Base-by-base conservation (phyloP, 164 flowering plant genomes). In the Kingdonia uniflora region DNA sequence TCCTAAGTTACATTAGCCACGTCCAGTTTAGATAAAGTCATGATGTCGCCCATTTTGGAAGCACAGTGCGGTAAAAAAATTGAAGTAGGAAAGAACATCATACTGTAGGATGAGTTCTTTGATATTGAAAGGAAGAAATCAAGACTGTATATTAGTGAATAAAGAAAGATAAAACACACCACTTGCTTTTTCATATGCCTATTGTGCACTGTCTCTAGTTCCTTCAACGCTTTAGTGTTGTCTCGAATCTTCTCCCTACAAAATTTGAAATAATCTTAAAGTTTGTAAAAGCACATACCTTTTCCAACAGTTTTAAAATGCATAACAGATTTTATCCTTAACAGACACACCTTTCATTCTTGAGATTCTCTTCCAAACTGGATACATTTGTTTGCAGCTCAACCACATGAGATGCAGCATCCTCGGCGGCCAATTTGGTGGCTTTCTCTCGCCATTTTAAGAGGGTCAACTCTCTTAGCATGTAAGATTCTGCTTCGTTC, bases 391-490 rank as follows among this genome's bases (percentile, higher is more conserved):
- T 65, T 70, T 84, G 85, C 39, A 78, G 58, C 48, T 78, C 82
- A 65, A 40, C 63, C 52, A 77, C 73, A 63, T 68, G 73, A 39
- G 63, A 56, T 51, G 47, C 45, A 38, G 76, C 87, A 61, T 81
- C 89, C 39, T 86, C 89, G 67, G 65, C 67, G 29, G 95, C 95
- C 72, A 88, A 57, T 29, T 74, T 76, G 20, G 97, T 73, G 40
- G 95, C 95, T 71, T 80, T 82, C 65, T 84, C 99, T 78, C 79
- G 82, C 95, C 95, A 92, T 75, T 92, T 86, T 64, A 92, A 68
- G 29, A 76, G 78, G 15, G 86, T 69, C 58, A 88, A 65, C 64
- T 92, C 99, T 70, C 78, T 92, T 66, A 88, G 73, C 92, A 92
- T 88, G 74, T 76, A 92, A 3, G 77, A 75, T 68, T 92, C 99